Evolutionary conservation across 140 eudicot genomes (phyloP), one percentile per base, ranked within the genome.

Genomic region (Bidens hawaiensis): DNA sequence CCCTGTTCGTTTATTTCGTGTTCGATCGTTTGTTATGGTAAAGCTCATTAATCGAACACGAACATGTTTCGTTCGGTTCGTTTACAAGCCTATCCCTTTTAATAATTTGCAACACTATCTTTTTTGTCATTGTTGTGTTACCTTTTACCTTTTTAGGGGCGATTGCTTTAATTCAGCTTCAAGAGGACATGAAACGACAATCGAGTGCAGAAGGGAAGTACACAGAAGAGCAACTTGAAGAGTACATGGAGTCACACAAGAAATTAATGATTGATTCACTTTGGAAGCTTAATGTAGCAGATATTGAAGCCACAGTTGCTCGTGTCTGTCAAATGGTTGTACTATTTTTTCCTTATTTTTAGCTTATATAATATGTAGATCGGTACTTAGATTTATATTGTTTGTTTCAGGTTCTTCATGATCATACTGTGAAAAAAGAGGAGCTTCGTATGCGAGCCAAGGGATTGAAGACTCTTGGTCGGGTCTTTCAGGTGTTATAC

Each of bases 241-340:
- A 80, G 30, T 87, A 91, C 79, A 84, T 87, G 93, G 80, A 82
- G 76, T 80, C 98, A 43, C 89, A 87, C 79, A 87, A 82, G 89
- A 87, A 91, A 60, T 41, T 82, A 70, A 91, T 87, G 96, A 82
- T 75, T 38, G 96, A 91, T 87, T 91, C 96, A 17, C 78, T 91
- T 28, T 91, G 98, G 98, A 91, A 91, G 78, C 95, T 91, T 28
- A 91, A 91, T 69, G 96, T 91, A 17, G 93, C 95, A 40, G 98
- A 91, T 68, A 87, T 91, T 53, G 98, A 91, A 79, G 84, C 74
- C 54, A 87, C 96, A 1, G 83, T 88, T 54, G 78, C 93, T 50
- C 95, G 80, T 33, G 99, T 93, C 54, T 87, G 95, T 77, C 96
- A 82, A 19, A 87, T 82, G 99, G 96, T 90, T 72, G 79, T 76